phyloP scores from a whole-genome alignment of 73 alveolate genomes.

The Tetrahymena thermophila region DNA sequence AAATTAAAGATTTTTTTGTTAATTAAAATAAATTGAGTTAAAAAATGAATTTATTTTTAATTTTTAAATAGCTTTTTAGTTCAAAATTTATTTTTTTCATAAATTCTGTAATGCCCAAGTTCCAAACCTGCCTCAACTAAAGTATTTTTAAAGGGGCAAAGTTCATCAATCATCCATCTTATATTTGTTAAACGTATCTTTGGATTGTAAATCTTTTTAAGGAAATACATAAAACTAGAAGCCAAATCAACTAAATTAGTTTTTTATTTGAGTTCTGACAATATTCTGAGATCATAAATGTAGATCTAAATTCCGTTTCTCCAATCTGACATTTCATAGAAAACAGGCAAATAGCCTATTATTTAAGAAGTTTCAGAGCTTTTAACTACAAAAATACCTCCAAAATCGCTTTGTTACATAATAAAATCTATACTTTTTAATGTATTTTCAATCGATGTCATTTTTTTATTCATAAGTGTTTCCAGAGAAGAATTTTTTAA shows the following conservation, averaged over 20 bases:
- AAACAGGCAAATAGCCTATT: neutral
- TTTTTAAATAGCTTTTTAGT: neutral
- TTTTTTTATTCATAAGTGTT: neutral
- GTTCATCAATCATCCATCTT: neutral
- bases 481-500: neutral
- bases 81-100: neutral
- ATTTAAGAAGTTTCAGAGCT: neutral
- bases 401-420: neutral
- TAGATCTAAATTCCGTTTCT: neutral
- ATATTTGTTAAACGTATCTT: neutral
- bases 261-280: neutral
- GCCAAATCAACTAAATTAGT: neutral
- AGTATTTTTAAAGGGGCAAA: neutral
- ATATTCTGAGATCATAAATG: neutral
- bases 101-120: neutral
- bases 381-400: neutral
- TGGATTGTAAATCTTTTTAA: neutral
- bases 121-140: neutral
- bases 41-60: neutral
- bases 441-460: neutral
- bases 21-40: too few relatives aligned
- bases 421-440: neutral
- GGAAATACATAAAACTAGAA: neutral
- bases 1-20: too few relatives aligned
- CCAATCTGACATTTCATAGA: neutral